phyloP scores from a whole-genome alignment of 352 stramenopile species.

The Pythium utonaiense region DNA sequence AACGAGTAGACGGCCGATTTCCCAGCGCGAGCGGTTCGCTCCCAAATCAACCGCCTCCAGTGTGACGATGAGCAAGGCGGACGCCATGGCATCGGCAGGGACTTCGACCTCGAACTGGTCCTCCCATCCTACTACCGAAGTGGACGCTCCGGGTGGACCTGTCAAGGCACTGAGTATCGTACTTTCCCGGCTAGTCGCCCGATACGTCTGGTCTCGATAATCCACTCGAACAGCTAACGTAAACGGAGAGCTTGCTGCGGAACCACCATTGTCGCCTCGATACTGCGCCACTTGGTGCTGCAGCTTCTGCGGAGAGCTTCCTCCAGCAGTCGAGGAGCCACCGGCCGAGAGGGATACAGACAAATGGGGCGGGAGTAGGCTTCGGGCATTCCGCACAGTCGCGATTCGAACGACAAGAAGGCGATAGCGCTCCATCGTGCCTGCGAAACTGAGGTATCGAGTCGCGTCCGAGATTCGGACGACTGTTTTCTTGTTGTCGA shows the following conservation, averaged over 20 bases:
- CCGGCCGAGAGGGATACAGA: slow-evolving; percentile 1
- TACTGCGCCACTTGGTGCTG: slow-evolving; percentile 22
- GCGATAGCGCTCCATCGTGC: slow-evolving; percentile 40
- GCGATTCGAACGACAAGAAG: slow-evolving; percentile 50
- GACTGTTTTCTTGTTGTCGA: slow-evolving; percentile 63
- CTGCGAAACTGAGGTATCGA: slow-evolving; percentile 33
- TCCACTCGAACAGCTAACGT: slow-evolving; percentile 48
- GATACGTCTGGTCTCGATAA: slow-evolving; percentile 39
- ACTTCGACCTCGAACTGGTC: slow-evolving; percentile 67
- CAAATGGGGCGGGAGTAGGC: slow-evolving; percentile 31
- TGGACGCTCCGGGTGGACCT: slow-evolving; percentile 8
- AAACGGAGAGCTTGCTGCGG: slow-evolving; percentile 18
- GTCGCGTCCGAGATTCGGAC: slow-evolving; percentile 49
- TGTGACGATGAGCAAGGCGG: slow-evolving; percentile 35
- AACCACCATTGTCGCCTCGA: slow-evolving; percentile 25
- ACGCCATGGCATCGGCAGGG: slow-evolving; percentile 17
- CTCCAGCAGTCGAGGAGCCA: background rate
- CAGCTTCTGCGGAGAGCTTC: slow-evolving; percentile 7
- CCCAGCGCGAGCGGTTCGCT: slow-evolving; percentile 27
- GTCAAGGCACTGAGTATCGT: slow-evolving; percentile 32
- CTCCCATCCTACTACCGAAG: slow-evolving; percentile 43
- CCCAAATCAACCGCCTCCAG: slow-evolving; percentile 42
- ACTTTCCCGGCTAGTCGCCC: slow-evolving; percentile 42
- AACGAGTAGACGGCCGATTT: slow-evolving; percentile 43
- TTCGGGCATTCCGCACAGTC: slow-evolving; percentile 41